Evolutionary conservation across 495 filamentous ascomycete species (phyloP), one percentile per base, ranked within the genome.

Genomic region (Rhizodiscina lignyota): DNA sequence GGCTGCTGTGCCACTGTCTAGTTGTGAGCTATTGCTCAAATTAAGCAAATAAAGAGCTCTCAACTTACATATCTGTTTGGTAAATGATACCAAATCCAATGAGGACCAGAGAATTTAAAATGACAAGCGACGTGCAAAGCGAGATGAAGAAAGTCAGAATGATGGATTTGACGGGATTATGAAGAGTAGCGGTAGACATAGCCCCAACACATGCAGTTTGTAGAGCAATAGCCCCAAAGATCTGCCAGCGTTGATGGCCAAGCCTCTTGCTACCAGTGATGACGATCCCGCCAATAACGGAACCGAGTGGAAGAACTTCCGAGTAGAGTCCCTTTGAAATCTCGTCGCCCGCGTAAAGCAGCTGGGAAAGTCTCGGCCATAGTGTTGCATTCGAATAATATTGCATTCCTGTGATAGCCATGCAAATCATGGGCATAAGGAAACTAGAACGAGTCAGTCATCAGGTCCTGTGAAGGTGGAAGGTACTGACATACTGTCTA

Each of bases 1-100:
- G 13, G 50, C 30, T 2, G 53, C 43, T 11, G 52, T 28, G 13
- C 53, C 53, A 34, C 67, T 65, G 32, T 66, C 62, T n/a, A n/a
- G n/a, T n/a, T n/a, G n/a, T n/a, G n/a, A n/a, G n/a, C n/a, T n/a
- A 26, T 47, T 34, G 30, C 19, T 13, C 4, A 30, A 28, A 2
- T 21, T 18, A 11, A 17, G 22, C 18, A n/a, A n/a, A n/a, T n/a
- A n/a, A n/a, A n/a, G n/a, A n/a, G n/a, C n/a, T n/a, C n/a, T n/a
- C n/a, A n/a, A 20, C 6, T 3, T 5, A 13, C 38, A 46, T 46
- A 20, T 46, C 43, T 23, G 39, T 39, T 23, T 46, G 43, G 29
- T 42, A 38, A 13, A 46, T 35, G 16, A 46, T 46, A 28, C 43
- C 43, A 32, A 46, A 46, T 8, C 43, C 43, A 13, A 46, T 36